Evolutionary conservation across 805 yeast species (phyloP), one percentile per base, ranked within the genome.

Genomic region (Candida sakaeoensis): DNA sequence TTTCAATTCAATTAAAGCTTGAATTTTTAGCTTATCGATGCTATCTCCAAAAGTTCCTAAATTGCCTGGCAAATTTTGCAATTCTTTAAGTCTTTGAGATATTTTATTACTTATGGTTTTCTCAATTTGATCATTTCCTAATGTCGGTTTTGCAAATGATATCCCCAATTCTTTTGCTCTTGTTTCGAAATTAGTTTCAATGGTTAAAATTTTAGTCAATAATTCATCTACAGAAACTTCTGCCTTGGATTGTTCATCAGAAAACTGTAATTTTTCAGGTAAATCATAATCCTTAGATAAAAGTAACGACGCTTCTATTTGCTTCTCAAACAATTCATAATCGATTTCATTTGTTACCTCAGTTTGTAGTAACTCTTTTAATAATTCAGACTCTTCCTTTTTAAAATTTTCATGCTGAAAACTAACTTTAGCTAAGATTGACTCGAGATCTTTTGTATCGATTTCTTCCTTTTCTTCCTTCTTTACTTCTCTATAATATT

Each of bases 51-150:
- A 79, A 2, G 86, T 70, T 18, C 90, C 91, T 37, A 85, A 51
- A 50, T 81, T 83, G 3, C 85, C 76, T 2, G 95, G 93, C 12
- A 85, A 52, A 37, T 60, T 68, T 55, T 83, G 89, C 44, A 85
- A 60, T 47, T 81, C 83, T 18, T 63, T 56, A 12, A 84, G 63
- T 57, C 91, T 71, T 36, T 70, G 69, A 5, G 76, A 68, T 14
- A 85, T 74, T 44, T 79, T 79, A 16, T 70, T 58, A 4, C 75
- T 60, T 9, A 84, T 70, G 7, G 70, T 58, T 30, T 68, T 68
- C 58, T 85, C 93, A 5, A 74, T 63, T 14, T n/a, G 22, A 10
- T 32, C 22, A 38, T 65, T 60, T 23, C 62, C 56, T 23, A 17
- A 36, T n/a, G 16, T 18, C 10, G 71, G 61, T 40, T 60, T 62